phyloP scores from a whole-genome alignment of 2,329 filamentous ascomycete genomes.

The Simplicillium sp. region DNA sequence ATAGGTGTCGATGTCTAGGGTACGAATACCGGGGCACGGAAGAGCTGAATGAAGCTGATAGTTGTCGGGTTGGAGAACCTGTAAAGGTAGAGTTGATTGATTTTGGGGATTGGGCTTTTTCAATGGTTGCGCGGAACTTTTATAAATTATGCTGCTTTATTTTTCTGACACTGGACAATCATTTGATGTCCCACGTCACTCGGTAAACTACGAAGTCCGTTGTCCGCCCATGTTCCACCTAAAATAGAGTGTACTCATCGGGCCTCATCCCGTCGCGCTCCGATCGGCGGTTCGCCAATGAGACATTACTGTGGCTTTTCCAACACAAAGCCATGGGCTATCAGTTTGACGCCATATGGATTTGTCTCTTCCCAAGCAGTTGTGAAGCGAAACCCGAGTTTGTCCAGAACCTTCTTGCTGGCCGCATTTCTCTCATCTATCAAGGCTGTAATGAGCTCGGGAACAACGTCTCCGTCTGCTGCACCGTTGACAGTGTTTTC shows the following conservation, averaged over 20 bases:
- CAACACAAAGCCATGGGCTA: neutral
- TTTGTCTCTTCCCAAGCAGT: neutral
- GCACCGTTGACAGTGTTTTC: neutral
- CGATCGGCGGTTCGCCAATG: neutral
- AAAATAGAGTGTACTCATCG: neutral
- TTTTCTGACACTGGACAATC: too few relatives aligned
- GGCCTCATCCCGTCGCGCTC: neutral
- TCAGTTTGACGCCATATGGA: too few relatives aligned
- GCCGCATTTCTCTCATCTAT: neutral
- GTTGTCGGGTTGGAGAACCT: too few relatives aligned
- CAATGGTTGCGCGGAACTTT: too few relatives aligned
- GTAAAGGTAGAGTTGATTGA: too few relatives aligned
- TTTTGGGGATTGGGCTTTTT: too few relatives aligned
- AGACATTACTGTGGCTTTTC: neutral
- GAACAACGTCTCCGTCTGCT: neutral
- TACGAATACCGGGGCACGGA: too few relatives aligned
- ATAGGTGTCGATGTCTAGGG: too few relatives aligned
- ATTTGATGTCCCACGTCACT: too few relatives aligned
- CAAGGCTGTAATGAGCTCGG: neutral
- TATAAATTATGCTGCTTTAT: too few relatives aligned
- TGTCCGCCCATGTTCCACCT: neutral
- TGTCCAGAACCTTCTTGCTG: neutral
- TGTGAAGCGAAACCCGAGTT: neutral
- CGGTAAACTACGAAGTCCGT: neutral
- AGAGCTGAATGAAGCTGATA: too few relatives aligned